phyloP scores from a whole-genome alignment of 495 filamentous ascomycete genomes.

The Trypethelium eluteriae region DNA sequence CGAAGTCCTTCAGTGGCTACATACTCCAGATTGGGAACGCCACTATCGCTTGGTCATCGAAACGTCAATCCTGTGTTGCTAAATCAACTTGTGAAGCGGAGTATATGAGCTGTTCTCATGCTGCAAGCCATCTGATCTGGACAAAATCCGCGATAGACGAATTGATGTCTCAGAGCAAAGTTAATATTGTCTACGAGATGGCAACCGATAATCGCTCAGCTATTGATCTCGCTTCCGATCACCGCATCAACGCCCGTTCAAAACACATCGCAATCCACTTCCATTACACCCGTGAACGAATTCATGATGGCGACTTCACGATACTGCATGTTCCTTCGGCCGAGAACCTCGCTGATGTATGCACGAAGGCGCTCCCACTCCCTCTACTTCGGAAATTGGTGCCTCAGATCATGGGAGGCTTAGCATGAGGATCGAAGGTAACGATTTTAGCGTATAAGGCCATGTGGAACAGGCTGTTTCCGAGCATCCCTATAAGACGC shows the following conservation, averaged over 20 bases:
- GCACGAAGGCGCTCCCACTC: background rate
- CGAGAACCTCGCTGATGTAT: background rate
- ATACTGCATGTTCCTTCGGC: background rate
- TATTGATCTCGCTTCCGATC: background rate
- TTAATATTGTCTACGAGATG: background rate
- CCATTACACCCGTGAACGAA: background rate
- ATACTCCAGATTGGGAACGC: background rate
- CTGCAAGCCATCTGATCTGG: conserved; percentile 13
- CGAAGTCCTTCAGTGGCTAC: conserved; percentile 14
- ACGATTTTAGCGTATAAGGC: background rate
- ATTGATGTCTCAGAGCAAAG: too few relatives aligned
- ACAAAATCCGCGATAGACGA: background rate
- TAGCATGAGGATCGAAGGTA: background rate
- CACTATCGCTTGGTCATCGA: conserved; percentile 11
- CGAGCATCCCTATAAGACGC: background rate
- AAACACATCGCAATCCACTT: background rate
- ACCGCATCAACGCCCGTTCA: background rate
- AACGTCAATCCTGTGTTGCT: conserved; percentile 13
- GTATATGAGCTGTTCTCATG: conserved; percentile 14
- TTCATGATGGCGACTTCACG: background rate
- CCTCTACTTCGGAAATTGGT: background rate
- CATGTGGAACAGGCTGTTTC: background rate
- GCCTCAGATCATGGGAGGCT: background rate
- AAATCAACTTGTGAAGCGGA: conserved; percentile 14
- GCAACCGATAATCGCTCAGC: background rate